These are phyloP conservation scores for Spiraea crenata DNA, from an alignment of 331 rosid genomes.

Conservation along the genomic window DNA sequence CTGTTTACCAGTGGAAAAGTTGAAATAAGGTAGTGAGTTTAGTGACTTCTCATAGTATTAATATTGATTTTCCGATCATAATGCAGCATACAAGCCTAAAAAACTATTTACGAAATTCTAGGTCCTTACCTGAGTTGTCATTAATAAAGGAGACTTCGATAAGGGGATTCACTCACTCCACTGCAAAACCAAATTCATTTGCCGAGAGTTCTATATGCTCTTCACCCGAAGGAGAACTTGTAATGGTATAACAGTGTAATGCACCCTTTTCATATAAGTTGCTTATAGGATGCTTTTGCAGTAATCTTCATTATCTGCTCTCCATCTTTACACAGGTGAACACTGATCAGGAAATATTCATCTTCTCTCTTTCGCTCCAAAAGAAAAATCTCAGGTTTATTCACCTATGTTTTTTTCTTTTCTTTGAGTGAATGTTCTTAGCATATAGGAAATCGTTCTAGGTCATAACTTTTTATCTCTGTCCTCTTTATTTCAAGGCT, in stretches of 20 bases:
- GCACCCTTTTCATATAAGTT: constrained; percentile 7
- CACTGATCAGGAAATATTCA: constrained; percentile 67
- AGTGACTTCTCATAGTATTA: not conserved
- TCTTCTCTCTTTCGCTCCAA: constrained; percentile 53
- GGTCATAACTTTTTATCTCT: constrained; percentile 14
- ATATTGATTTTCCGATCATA: too few species aligned
- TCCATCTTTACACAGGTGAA: constrained; percentile 53
- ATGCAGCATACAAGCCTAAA: not conserved
- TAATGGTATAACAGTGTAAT: constrained; percentile 51
- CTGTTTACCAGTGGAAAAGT: constrained; percentile 62
- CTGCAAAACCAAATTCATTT: constrained; percentile 51
- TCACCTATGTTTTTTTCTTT: not conserved
- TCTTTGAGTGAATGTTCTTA: not conserved
- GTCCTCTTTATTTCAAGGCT: constrained; percentile 39
- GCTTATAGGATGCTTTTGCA: not conserved
- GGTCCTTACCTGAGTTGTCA: constrained; percentile 81
- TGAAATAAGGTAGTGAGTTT: constrained; percentile 67
- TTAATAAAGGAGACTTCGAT: constrained; percentile 54
- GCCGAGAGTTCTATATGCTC: constrained; percentile 55
- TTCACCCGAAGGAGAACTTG: constrained; percentile 68
- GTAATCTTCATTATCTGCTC: not conserved
- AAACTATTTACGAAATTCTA: constrained; percentile 27
- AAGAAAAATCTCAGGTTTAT: constrained; percentile 63
- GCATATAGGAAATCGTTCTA: not conserved
- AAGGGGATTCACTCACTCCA: constrained; percentile 59